Evolutionary conservation across 371 early-diverging fungal species (phyloP).

Genomic region (Mitosporidium daphniae): DNA sequence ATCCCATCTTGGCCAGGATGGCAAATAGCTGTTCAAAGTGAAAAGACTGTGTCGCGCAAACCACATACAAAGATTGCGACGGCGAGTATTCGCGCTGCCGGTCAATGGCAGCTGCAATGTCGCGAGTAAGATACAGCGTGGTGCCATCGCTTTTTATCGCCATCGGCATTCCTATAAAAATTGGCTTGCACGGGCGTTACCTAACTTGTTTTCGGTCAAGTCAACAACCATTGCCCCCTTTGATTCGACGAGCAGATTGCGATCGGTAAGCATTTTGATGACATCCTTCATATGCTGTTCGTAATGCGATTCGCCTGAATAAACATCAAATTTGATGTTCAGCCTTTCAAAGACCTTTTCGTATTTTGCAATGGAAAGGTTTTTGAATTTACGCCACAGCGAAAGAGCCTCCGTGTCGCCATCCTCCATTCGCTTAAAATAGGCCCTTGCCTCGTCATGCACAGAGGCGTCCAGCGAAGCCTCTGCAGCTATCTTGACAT

Average conservation of each 20-base stretch:
- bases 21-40: slow-evolving; percentile 88
- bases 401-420: slow-evolving; percentile 43
- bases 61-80: slow-evolving; percentile 76
- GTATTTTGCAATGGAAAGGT: slow-evolving; percentile 69
- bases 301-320: slow-evolving; percentile 90
- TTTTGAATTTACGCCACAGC: slow-evolving; percentile 67
- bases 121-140: slow-evolving; percentile 82
- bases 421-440: slow-evolving; percentile 88
- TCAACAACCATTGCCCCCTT: slow-evolving; percentile 57
- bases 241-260: slow-evolving; percentile 22
- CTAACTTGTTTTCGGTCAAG: slow-evolving; percentile 37
- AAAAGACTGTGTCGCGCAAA: slow-evolving; percentile 66
- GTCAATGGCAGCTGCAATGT: slow-evolving; percentile 81
- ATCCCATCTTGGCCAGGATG: slow-evolving; percentile 35
- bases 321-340: slow-evolving; percentile 74
- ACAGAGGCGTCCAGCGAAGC: slow-evolving; percentile 23
- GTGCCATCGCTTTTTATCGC: slow-evolving; percentile 80
- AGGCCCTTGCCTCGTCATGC: slow-evolving; percentile 57
- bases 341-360: slow-evolving; percentile 59
- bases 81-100: slow-evolving; percentile 58
- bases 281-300: slow-evolving; percentile 31
- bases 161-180: slow-evolving; percentile 10
- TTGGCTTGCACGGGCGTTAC: slow-evolving; percentile 12
- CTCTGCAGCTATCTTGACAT: slow-evolving; percentile 54
- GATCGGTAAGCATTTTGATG: slow-evolving; percentile 16